Base-by-base conservation (phyloP, 2,329 filamentous ascomycete species). In the Cladosporium oxysporum region DNA sequence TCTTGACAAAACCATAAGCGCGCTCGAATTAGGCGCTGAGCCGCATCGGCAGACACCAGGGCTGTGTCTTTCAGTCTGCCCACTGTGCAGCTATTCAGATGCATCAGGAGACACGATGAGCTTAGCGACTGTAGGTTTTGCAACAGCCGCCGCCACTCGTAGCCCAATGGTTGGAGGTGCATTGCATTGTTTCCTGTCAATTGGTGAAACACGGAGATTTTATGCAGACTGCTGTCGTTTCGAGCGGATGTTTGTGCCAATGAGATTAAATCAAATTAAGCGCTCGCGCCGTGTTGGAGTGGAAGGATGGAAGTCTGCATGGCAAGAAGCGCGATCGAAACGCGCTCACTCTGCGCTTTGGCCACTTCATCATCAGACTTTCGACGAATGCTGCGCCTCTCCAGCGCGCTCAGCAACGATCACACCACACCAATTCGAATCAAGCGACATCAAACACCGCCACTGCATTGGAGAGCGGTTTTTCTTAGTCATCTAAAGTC, bases 231-330 rank as follows among this genome's bases (percentile, higher is more conserved):
- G 41, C 28, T 28, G 18, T 16, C 23, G 7, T 28, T 5, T 53
- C 3, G 21, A 55, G 31, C 47, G 26, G 7, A 31, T n/a, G 49
- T 41, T 31, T 44, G 44, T 62, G 29, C 60, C 60, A 62, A 62
- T 62, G 47, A 37, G 12, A 31, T 8, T 10, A 7, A 33, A n/a
- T 41, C 16, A 14, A 23, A 10, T 53, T 62, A 62, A 62, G 60
- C 60, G 60, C 60, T 55, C 12, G 41, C 18, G 49, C 49, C 28
- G 55, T 26, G 55, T 58, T 58, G 55, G 55, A 37, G 26, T 49
- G 23, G 33, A 33, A 58, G 31, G 31, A 35, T 37, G 31, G 23
- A 58, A 58, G 55, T 31, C 5, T 58, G 55, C 31, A 47, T 47
- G 41, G 41, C 41, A 58, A 33, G 29, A 58, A 58, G 55, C 55